phyloP scores from a whole-genome alignment of 352 stramenopile genomes.

The Pythium dissimile region DNA sequence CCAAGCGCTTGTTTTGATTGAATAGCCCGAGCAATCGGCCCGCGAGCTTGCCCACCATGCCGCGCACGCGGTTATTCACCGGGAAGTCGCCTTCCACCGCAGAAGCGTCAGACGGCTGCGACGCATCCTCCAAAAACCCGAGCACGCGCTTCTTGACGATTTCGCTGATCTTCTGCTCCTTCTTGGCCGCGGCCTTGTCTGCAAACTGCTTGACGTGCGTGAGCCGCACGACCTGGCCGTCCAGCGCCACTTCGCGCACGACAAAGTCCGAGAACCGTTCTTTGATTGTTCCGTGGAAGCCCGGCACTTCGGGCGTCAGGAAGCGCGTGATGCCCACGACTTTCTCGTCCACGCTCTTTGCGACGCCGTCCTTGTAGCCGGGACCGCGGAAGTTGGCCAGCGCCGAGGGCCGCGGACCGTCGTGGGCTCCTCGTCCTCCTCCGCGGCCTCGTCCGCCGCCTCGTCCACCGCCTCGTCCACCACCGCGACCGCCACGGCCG shows the following conservation, averaged over 20 bases:
- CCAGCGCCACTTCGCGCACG: constrained; percentile 77
- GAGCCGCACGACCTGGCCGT: constrained; percentile 54
- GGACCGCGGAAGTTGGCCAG: constrained; percentile 44
- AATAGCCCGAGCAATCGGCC: constrained; percentile 55
- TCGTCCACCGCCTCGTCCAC: constrained; percentile 22
- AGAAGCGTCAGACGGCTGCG: constrained; percentile 6
- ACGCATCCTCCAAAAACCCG: constrained; percentile 45
- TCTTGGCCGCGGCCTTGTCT: constrained; percentile 29
- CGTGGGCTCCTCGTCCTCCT: constrained; percentile 16
- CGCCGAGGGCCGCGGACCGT: constrained; percentile 12
- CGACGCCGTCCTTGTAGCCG: constrained; percentile 73
- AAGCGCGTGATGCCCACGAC: constrained; percentile 75
- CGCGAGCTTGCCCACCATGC: constrained; percentile 57
- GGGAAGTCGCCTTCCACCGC: constrained; percentile 5
- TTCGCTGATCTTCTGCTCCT: constrained; percentile 67
- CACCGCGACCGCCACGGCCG: constrained; percentile 14
- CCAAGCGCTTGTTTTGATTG: constrained; percentile 58
- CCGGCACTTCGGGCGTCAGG: constrained; percentile 47
- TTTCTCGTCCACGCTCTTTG: constrained; percentile 71
- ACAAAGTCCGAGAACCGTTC: constrained; percentile 92
- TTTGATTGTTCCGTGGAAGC: constrained; percentile 87
- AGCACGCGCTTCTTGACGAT: constrained; percentile 79
- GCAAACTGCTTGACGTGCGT: constrained; percentile 57
- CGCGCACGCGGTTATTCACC: constrained; percentile 32
- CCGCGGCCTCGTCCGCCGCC: constrained; percentile 20